Percentiles rank a stretch among this genome's conserved stretches.
Conservation (phyloP, 257 asterid species). For the Petunia axillaris region DNA sequence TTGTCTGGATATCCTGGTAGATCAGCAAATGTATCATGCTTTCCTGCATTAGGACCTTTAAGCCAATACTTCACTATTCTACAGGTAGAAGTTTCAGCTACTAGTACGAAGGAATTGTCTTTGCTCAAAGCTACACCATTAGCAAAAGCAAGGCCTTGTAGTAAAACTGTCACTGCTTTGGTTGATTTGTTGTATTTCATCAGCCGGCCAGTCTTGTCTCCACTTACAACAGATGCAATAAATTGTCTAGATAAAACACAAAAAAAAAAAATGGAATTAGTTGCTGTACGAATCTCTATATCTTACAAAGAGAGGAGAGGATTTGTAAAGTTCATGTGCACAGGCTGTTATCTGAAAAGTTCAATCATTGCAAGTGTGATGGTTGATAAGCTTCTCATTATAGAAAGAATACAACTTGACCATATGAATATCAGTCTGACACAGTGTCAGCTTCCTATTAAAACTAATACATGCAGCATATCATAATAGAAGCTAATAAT, state of each 20-base stretch:
- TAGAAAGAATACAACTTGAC: neutral
- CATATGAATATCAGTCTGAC: neutral
- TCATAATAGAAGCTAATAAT: neutral
- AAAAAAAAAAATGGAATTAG: neutral
- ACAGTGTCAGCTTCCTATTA: neutral
- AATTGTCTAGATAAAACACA: constrained; percentile 49
- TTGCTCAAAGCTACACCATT: constrained; percentile 32
- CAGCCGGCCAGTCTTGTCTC: constrained; percentile 33
- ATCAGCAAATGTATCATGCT: constrained; percentile 45
- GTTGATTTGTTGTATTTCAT: constrained; percentile 33
- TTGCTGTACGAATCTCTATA: neutral
- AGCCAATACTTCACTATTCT: constrained; percentile 54
- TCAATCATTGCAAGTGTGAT: neutral
- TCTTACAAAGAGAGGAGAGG: neutral
- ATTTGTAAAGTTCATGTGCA: neutral
- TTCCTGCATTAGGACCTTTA: constrained; percentile 59
- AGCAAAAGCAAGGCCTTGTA: constrained; percentile 25
- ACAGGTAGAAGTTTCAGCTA: constrained; percentile 39
- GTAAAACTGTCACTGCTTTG: constrained; percentile 21
- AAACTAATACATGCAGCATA: constrained; percentile 2
- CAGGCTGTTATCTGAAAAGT: neutral
- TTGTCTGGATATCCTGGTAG: constrained; percentile 75
- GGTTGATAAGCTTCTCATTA: neutral
- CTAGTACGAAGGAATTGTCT: constrained; percentile 29
- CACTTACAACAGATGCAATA: constrained; percentile 45